phyloP scores from a whole-genome alignment of 345 rosid genomes.

The Raphanus raphanistrum region DNA sequence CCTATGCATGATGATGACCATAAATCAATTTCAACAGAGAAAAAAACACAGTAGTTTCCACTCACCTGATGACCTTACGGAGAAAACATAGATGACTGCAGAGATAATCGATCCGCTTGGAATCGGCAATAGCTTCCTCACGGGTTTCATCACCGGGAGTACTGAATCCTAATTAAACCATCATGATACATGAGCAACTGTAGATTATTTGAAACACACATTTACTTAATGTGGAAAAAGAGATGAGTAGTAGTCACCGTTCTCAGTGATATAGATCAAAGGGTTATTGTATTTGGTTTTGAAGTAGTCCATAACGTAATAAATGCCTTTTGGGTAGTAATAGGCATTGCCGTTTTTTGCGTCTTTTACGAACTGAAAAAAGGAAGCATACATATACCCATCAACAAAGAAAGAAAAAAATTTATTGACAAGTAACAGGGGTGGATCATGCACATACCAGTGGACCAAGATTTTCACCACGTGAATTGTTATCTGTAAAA shows the following conservation, averaged over 20 bases:
- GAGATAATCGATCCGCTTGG: constrained; percentile 16
- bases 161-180: not conserved
- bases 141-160: not conserved
- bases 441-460: constrained; percentile 5
- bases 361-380: not conserved
- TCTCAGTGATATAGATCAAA: constrained; percentile 27
- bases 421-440: not conserved
- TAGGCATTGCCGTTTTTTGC: not conserved
- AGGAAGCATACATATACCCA: not conserved
- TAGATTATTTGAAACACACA: not conserved
- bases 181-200: not conserved
- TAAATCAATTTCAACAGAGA: not conserved
- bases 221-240: not conserved
- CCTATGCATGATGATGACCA: not conserved
- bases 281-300: constrained; percentile 2
- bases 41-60: not conserved
- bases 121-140: not conserved
- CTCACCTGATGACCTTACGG: constrained; percentile 25
- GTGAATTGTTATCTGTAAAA: not conserved
- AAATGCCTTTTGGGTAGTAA: constrained; percentile 26
- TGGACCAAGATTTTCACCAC: constrained; percentile 7
- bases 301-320: constrained; percentile 13
- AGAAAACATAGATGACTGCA: constrained; percentile 33
- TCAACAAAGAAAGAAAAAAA: not conserved
- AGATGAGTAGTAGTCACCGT: constrained; percentile 12